Evolutionary conservation across 192 early-diverging fungal genomes (phyloP), one percentile per base, ranked within the genome.

Genomic region (Linnemannia exigua): DNA sequence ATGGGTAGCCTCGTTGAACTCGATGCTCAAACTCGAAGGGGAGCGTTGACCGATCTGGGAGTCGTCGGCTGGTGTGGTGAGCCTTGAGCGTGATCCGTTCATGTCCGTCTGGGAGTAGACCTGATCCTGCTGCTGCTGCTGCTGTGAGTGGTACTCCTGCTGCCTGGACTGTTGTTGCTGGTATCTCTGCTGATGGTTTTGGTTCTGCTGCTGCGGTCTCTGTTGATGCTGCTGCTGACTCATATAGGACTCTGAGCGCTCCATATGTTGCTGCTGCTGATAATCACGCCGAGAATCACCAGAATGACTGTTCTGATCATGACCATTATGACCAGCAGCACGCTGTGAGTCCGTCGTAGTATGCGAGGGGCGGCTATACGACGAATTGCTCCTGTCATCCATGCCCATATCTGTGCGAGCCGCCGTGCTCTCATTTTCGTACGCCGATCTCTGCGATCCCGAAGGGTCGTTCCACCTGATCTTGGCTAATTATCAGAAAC

Each of bases 381-480:
- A 74, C 8, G 74, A 82, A 20, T 3, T 44, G 41, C 28, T 51
- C 51, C 74, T 58, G 15, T 58, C 75, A 19, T 82, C 58, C 74
- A 22, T 20, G 3, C 38, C 75, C 17, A 31, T 41, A 12, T 58
- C 67, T 2, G 52, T 46, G 35, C 71, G 58, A 15, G 66, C 25
- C 5, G 66, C 25, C 50, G 70, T 37, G 44, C 74, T 73, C 5
- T 79, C 82, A 19, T 66, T 47, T n/a, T 79, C 82, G 15, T 78
- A 79, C 15, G 7, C 44, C 25, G 38, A 67, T 50, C 52, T 61
- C 15, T 70, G 77, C 31, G 87, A 70, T 16, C 37, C 19, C 6
- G 84, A 61, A 14, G 77, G 80, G 1, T 79, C 72, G 31, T 73
- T 84, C 67, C 89, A 91, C 44, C 80, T 87, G 50, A 92, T 91